Evolutionary conservation across 768 basidiomycete genomes (phyloP).

Genomic region (Austroboletus festivus): DNA sequence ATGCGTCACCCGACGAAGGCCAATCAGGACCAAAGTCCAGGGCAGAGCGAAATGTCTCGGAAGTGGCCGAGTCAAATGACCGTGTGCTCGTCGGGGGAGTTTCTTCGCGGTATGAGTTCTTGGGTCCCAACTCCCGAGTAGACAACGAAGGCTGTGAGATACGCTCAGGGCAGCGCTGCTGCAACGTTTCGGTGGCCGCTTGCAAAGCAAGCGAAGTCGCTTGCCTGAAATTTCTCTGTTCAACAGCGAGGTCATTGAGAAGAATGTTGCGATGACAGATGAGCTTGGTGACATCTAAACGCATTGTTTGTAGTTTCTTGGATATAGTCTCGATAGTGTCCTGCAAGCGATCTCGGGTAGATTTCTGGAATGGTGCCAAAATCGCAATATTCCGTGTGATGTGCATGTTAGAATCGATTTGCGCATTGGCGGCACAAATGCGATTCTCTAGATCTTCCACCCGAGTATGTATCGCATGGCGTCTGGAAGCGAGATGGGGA

Average conservation of each 20-base stretch:
- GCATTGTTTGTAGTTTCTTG: conserved; percentile 59
- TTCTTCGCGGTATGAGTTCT: conserved; percentile 14
- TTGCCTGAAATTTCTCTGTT: conserved; percentile 60
- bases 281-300: conserved; percentile 71
- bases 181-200: conserved; percentile 66
- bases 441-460: conserved; percentile 62
- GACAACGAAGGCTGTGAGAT: conserved; percentile 35
- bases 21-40: conserved; percentile 53
- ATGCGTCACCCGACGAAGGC: conserved; percentile 42
- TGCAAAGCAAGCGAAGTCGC: conserved; percentile 70
- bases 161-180: conserved; percentile 37
- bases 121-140: conserved; percentile 23
- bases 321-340: conserved; percentile 58
- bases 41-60: conserved; percentile 69
- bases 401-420: conserved; percentile 67
- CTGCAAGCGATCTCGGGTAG: conserved; percentile 75
- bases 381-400: conserved; percentile 78
- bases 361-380: conserved; percentile 82
- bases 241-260: conserved; percentile 68
- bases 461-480: conserved; percentile 55
- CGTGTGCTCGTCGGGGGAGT: conserved; percentile 9
- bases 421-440: conserved; percentile 49
- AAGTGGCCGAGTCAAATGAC: conserved; percentile 43
- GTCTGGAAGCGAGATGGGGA: conserved; percentile 41
- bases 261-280: conserved; percentile 77